A percentile compares a stretch with the other conserved stretches of the same genome.
phyloP scores from a whole-genome alignment of 495 filamentous ascomycete species.

The Penicillium longicatenatum region DNA sequence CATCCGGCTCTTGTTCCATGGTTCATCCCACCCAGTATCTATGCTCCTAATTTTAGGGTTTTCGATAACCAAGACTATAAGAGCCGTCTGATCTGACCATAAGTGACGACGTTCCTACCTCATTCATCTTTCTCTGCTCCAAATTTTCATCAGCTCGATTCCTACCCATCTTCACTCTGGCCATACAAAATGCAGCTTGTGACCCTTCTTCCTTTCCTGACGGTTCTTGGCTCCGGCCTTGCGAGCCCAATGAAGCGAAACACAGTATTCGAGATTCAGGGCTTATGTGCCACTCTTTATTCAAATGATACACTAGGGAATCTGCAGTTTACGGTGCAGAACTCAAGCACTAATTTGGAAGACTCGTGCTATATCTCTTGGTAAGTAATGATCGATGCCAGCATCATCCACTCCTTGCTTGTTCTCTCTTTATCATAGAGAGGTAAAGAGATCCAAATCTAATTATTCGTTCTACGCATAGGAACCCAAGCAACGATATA shows the following conservation, averaged over 20 bases:
- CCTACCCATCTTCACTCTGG: background rate
- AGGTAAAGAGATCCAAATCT: background rate
- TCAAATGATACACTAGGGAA: constrained; percentile 2
- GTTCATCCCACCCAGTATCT: background rate
- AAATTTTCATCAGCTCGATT: background rate
- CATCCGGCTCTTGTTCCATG: background rate
- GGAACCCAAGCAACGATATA: constrained; percentile 13
- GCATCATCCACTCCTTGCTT: background rate
- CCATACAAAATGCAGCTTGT: constrained; percentile 9
- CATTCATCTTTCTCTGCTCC: background rate
- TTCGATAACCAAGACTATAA: background rate
- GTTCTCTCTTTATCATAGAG: background rate
- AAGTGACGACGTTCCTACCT: background rate
- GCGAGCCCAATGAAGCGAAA: background rate
- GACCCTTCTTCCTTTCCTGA: constrained; percentile 1
- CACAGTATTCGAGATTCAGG: constrained; percentile 6
- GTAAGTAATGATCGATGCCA: background rate
- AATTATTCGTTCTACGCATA: background rate
- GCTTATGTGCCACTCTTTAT: constrained; percentile 4
- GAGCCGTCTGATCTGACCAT: background rate
- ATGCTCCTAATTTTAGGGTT: background rate
- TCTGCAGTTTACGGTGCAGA: constrained; percentile 12
- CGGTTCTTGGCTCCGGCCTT: background rate
- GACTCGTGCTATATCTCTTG: constrained; percentile 6
- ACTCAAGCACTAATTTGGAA: background rate